Base-by-base conservation (phyloP, 2,329 filamentous ascomycete genomes). In the Xylaria sp. region DNA sequence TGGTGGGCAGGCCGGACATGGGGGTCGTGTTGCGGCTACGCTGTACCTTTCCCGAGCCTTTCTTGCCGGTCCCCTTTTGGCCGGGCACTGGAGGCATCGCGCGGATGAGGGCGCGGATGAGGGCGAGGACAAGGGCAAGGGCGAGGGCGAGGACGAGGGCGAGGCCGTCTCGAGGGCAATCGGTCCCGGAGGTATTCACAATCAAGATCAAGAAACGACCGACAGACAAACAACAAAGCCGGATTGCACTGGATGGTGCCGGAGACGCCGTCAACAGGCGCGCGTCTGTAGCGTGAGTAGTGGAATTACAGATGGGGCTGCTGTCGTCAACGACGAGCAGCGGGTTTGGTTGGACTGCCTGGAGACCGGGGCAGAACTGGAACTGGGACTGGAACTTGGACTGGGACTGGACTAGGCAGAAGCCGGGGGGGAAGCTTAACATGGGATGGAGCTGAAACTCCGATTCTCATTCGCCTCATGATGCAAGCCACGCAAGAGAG, bases 1-100 rank as follows among this genome's bases (percentile, higher is more conserved):
- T 46, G 68, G 75, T 78, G 71, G 75, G 76, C 65, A 67, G 76
- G 33, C 73, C 77, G 33, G 85, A 83, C 71, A 85, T 84, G 35
- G 91, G 91, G 15, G 91, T 94, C 35, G 90, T 91, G 76, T 93
- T 93, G 72, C 91, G 88, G 73, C 90, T 93, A 64, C 86, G 83
- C 69, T 88, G 90, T 68, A 87, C 87, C 63, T 87, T 83, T 68
- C 84, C 82, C 63, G 81, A 79, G 60, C 80, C 81, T 78, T 91
- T 91, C 79, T 89, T 89, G 73, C 86, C 82, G 25, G 85, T 86
- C 60, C 86, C 86, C 70, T 87, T 86, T 71, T 87, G 84, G 67
- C 83, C 81, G 48, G 83, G 81, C 58, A 78, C 79, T 27, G 85
- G 83, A 73, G 86, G 83, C 86, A 89, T 89, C 57, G 62, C 76